Conservation (phyloP, 768 basidiomycete genomes). For the Peribolospora kevripleyi region DNA sequence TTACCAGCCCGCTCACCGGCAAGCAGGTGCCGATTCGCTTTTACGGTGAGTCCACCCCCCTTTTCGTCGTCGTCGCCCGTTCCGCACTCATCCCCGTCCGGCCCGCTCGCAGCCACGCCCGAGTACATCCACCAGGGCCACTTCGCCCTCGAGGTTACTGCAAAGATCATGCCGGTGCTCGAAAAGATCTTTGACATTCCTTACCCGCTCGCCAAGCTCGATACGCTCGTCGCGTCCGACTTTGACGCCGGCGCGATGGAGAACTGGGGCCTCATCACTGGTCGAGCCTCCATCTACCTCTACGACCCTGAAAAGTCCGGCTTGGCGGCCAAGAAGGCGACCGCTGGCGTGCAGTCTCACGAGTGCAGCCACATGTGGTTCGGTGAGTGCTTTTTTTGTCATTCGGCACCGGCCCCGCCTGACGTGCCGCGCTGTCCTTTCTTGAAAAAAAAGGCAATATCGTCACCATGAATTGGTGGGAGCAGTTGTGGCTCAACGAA, state of each 20-base stretch:
- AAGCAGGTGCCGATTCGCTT: conserved; percentile 59
- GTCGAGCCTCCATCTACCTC: conserved; percentile 55
- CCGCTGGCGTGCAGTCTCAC: conserved; percentile 55
- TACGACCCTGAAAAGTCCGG: conserved; percentile 53
- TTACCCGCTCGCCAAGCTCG: conserved; percentile 80
- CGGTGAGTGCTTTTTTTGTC: background rate
- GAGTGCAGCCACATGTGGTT: conserved; percentile 37
- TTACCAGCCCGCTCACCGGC: conserved; percentile 53
- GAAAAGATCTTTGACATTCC: conserved; percentile 78
- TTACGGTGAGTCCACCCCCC: conserved; percentile 30
- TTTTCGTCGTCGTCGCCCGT: background rate
- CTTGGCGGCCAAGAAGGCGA: conserved; percentile 47
- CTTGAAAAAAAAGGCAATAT: conserved; percentile 44
- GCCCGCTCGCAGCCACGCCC: conserved; percentile 34
- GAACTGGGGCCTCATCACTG: conserved; percentile 75
- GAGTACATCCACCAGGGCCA: conserved; percentile 59
- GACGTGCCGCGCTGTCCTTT: conserved; percentile 1
- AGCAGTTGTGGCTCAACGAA: conserved; percentile 28
- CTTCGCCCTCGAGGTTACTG: conserved; percentile 71
- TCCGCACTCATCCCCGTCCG: background rate
- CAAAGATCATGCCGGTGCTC: conserved; percentile 45
- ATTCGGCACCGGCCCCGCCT: background rate
- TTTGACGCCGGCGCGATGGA: conserved; percentile 59
- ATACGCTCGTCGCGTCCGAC: conserved; percentile 69
- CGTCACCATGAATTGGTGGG: conserved; percentile 85